Conservation (phyloP, 768 basidiomycete species). For the Mycena filopes region DNA sequence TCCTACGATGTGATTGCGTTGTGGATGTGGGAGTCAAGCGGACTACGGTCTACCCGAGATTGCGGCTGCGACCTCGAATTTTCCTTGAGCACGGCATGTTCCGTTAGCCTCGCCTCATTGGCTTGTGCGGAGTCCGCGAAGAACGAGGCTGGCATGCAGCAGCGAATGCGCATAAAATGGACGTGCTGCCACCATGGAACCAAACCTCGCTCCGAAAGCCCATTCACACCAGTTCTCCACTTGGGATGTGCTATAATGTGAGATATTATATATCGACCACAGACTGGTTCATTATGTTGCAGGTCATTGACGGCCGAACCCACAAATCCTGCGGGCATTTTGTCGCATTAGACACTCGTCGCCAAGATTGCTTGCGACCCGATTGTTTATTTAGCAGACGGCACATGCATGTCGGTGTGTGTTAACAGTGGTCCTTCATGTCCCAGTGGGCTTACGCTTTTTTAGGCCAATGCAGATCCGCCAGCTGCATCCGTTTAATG, state of each 20-base stretch:
- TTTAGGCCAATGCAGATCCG: constrained; percentile 56
- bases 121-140: constrained; percentile 42
- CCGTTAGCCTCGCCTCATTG: constrained; percentile 53
- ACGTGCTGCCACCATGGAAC: constrained; percentile 29
- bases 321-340: constrained; percentile 79
- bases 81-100: constrained; percentile 43
- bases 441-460: not conserved
- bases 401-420: constrained; percentile 67
- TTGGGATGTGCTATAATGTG: constrained; percentile 81
- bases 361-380: constrained; percentile 70
- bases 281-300: constrained; percentile 22
- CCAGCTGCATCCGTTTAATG: constrained; percentile 73
- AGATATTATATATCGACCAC: constrained; percentile 38
- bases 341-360: constrained; percentile 73
- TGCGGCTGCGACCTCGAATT: constrained; percentile 28
- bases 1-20: constrained; percentile 9
- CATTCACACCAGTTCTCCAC: constrained; percentile 30
- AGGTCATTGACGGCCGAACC: constrained; percentile 84
- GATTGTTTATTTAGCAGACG: constrained; percentile 79
- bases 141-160: constrained; percentile 57
- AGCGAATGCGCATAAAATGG: constrained; percentile 29
- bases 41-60: constrained; percentile 23
- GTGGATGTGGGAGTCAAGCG: not conserved
- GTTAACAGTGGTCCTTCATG: not conserved
- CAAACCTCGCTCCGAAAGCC: constrained; percentile 25